Percentiles rank a stretch among this genome's conserved stretches.
Conservation (phyloP, 257 asterid species). For the Rhazya stricta region DNA sequence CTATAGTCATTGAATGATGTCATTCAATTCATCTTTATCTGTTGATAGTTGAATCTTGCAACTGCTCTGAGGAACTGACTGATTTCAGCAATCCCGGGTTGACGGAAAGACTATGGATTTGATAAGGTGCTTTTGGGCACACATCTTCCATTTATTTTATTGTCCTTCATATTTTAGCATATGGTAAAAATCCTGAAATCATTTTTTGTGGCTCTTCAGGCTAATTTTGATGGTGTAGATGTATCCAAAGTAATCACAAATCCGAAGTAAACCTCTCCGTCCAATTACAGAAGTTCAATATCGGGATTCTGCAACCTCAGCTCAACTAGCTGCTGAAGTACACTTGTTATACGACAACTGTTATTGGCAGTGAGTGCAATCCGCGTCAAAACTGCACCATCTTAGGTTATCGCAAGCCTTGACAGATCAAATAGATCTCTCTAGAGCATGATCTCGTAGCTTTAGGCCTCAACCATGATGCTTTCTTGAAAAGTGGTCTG, state of each 20-base stretch:
- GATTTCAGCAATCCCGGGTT: no score
- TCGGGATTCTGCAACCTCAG: neutral
- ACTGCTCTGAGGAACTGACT: slow-evolving; percentile 25
- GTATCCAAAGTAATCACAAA: no score
- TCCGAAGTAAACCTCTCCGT: no score
- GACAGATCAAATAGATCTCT: slow-evolving; percentile 83
- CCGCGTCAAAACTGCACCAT: neutral
- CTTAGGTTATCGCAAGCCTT: slow-evolving; percentile 31
- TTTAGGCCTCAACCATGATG: slow-evolving; percentile 83
- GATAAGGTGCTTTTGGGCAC: no score
- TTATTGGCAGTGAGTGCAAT: no score
- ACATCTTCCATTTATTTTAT: no score
- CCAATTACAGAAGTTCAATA: no score
- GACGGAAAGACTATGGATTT: no score
- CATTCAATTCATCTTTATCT: slow-evolving; percentile 4
- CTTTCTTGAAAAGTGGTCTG: slow-evolving; percentile 64
- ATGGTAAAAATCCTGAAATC: no score
- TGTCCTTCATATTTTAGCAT: no score
- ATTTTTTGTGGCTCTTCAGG: no score
- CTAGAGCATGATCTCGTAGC: slow-evolving; percentile 79
- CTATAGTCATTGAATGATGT: slow-evolving; percentile 12
- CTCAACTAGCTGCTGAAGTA: neutral
- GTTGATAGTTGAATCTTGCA: slow-evolving; percentile 22
- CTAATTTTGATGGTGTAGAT: no score
- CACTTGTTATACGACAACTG: neutral